phyloP scores from a whole-genome alignment of 2,329 filamentous ascomycete species.

The Ascochyta rabiei region DNA sequence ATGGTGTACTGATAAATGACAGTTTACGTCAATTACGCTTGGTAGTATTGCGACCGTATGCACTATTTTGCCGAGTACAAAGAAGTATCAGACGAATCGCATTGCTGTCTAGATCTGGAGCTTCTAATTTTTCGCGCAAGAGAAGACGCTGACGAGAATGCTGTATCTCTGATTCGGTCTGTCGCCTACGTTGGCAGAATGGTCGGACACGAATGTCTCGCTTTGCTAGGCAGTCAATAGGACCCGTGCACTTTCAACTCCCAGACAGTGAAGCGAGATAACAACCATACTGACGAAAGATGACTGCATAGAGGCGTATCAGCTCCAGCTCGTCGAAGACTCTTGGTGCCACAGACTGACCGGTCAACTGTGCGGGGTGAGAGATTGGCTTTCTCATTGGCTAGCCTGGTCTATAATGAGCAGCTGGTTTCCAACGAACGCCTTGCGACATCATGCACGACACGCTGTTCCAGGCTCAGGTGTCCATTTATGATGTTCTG shows the following conservation, averaged over 20 bases:
- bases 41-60: conserved; percentile 39
- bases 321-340: neutral
- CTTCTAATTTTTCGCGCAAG: too few species aligned
- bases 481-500: neutral
- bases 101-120: conserved; percentile 37
- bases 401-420: neutral
- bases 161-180: neutral
- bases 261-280: conserved; percentile 1
- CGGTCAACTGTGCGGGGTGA: conserved; percentile 15
- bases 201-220: neutral
- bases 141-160: neutral
- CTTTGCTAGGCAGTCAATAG: neutral
- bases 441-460: neutral
- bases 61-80: conserved; percentile 39
- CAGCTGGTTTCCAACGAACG: neutral
- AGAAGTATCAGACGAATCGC: conserved; percentile 43
- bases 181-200: neutral
- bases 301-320: conserved; percentile 4
- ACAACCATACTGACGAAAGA: neutral
- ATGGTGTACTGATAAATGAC: neutral
- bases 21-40: conserved; percentile 40
- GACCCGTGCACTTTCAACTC: neutral
- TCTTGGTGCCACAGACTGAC: conserved; percentile 6
- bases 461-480: conserved; percentile 1
- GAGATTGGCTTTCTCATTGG: neutral